phyloP scores from a whole-genome alignment of 805 yeast species.

The Wickerhamiella kazuoi region DNA sequence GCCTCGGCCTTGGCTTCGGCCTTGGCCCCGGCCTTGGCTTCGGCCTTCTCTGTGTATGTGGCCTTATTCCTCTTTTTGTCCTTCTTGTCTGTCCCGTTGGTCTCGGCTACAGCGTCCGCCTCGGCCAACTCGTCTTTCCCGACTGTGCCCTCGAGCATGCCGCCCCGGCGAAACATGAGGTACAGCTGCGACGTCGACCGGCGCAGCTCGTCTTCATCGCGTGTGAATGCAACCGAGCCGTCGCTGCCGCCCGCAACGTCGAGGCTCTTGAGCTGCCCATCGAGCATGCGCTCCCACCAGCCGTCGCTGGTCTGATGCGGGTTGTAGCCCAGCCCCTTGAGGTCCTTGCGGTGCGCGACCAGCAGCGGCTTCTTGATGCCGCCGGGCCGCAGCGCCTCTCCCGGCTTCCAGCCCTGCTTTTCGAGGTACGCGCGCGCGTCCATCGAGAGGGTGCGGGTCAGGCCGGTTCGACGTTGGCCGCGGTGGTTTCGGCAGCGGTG shows the following conservation, averaged over 20 bases:
- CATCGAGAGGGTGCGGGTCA: too few species aligned
- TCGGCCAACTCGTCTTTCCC: slow-evolving; percentile 1
- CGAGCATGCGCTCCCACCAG: slow-evolving; percentile 96
- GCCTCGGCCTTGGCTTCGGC: slow-evolving; percentile 1
- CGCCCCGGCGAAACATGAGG: slow-evolving; percentile 74
- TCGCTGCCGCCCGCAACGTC: slow-evolving; percentile 31
- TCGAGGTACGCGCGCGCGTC: slow-evolving; percentile 55
- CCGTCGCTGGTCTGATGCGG: slow-evolving; percentile 61
- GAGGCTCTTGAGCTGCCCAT: slow-evolving; percentile 70
- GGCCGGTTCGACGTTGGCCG: too few species aligned
- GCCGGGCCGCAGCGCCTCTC: slow-evolving; percentile 65
- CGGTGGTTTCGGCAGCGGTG: too few species aligned
- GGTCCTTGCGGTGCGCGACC: slow-evolving; percentile 79
- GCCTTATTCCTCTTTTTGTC: slow-evolving; percentile 1
- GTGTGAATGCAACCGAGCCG: slow-evolving; percentile 31
- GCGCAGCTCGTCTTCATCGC: slow-evolving; percentile 26
- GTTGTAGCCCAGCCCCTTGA: slow-evolving; percentile 74
- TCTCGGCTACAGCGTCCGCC: not conserved
- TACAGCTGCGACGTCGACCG: slow-evolving; percentile 49
- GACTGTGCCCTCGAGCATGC: slow-evolving; percentile 58
- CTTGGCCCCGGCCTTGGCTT: slow-evolving; percentile 2
- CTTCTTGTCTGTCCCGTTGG: not conserved
- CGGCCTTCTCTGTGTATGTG: not conserved
- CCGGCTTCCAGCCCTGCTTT: slow-evolving; percentile 83
- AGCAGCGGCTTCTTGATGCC: slow-evolving; percentile 72